phyloP scores from a whole-genome alignment of 2,329 filamentous ascomycete genomes.

The Aspergillus sojae region DNA sequence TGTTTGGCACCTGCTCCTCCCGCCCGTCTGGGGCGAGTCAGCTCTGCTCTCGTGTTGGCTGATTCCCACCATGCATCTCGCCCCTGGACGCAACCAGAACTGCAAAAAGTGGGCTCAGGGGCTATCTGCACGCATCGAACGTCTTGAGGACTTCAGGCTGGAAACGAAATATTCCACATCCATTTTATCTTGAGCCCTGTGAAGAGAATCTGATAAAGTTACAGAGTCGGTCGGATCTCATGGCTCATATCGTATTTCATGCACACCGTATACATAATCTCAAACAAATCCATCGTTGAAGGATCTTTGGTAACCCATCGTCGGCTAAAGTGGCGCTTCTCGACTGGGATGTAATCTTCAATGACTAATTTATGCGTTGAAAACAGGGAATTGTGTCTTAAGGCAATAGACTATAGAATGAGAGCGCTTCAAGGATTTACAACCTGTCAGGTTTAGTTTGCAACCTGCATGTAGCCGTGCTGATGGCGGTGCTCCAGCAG shows the following conservation, averaged over 20 bases:
- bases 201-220: background rate
- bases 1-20: background rate
- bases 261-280: too few relatives aligned
- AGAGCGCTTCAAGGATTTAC: background rate
- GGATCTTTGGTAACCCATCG: background rate
- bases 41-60: background rate
- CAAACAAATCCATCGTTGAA: background rate
- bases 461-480: background rate
- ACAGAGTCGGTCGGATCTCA: background rate
- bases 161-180: too few relatives aligned
- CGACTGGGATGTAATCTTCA: background rate
- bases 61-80: background rate
- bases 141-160: background rate
- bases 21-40: background rate
- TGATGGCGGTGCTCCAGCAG: background rate
- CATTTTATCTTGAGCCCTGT: background rate
- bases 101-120: background rate
- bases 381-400: background rate
- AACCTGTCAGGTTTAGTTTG: background rate
- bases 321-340: background rate
- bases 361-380: background rate
- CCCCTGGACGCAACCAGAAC: background rate
- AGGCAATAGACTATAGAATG: background rate
- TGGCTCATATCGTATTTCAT: background rate
- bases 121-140: background rate